A percentile compares a stretch with the other conserved stretches of the same genome.
Evolutionary conservation across 441 rosid species (phyloP).

Genomic region (Raphanus hybrid): DNA sequence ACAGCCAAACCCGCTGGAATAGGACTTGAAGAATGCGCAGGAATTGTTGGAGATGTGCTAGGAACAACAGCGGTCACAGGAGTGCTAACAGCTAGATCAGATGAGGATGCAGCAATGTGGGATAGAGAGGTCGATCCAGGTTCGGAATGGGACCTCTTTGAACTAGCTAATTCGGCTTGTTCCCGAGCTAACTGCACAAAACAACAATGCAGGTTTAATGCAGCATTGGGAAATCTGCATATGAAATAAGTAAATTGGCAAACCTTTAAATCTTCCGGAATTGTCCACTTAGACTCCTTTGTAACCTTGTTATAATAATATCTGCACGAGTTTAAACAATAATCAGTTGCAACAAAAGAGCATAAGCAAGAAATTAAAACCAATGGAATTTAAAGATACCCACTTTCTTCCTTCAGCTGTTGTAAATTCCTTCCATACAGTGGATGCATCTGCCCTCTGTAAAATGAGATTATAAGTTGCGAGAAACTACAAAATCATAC

Average conservation of each 20-base stretch:
- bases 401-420: slow-evolving; percentile 86
- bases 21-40: slow-evolving; percentile 65
- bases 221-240: slow-evolving; percentile 21
- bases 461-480: slow-evolving; percentile 40
- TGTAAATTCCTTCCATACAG: slow-evolving; percentile 89
- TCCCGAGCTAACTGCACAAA: slow-evolving; percentile 91
- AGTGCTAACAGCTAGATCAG: slow-evolving; percentile 49
- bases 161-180: slow-evolving; percentile 67
- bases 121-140: slow-evolving; percentile 51
- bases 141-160: slow-evolving; percentile 52
- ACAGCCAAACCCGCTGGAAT: slow-evolving; percentile 58
- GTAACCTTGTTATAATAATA: slow-evolving; percentile 95
- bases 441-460: slow-evolving; percentile 93
- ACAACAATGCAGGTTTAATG: slow-evolving; percentile 39
- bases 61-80: slow-evolving; percentile 54
- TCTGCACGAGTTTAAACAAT: slow-evolving; percentile 48
- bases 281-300: slow-evolving; percentile 94
- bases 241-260: slow-evolving; percentile 25
- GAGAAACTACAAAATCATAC: slow-evolving; percentile 19
- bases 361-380: slow-evolving; percentile 23
- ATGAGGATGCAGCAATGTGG: slow-evolving; percentile 49
- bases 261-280: slow-evolving; percentile 97
- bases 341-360: slow-evolving; percentile 14
- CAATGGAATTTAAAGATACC: slow-evolving; percentile 18
- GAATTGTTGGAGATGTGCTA: slow-evolving; percentile 45